Evolutionary conservation across 1,284 basidiomycete genomes (phyloP), one percentile per base, ranked within the genome.

Genomic region (Takashimella tepidaria): DNA sequence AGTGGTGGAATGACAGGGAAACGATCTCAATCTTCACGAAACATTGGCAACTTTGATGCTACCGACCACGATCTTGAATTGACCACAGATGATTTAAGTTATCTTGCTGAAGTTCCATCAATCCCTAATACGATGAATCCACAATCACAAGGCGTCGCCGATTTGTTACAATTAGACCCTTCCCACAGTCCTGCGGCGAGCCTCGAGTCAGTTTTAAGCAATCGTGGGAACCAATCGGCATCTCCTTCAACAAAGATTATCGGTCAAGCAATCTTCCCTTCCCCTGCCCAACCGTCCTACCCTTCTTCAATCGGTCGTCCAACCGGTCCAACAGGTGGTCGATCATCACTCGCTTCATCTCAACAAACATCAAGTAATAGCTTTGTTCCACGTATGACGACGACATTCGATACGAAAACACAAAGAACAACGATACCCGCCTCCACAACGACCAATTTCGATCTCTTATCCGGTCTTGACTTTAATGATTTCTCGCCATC

Each of bases 41-140:
- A 48, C 16, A 41, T 5, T 40, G 23, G 5, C 23, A 47, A 31
- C 19, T 21, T 0, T 24, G 20, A 11, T 22, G 45, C 21, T 27
- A 37, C 22, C 44, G 49, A 60, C 26, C 40, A 69, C 48, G 73
- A 74, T 41, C 53, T 76, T 11, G 68, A 74, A 54, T 60, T 77
- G 3, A 63, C 68, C 11, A 59, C 64, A 3, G 71, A 70, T 51
- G 74, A 75, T 50, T 74, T 77, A 41, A 66, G 68, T 0, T 77
- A 73, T 57, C 59, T 77, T 6, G 62, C 63, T 10, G 70, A 77
- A 45, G 71, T 77, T 0, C 74, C 74, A 1, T 66, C 73, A 2
- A 53, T 72, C 50, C 45, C 61, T 5, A 44, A 53, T 8, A 27
- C 40, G n/a, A 40, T 50, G n/a, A 61, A 50, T 5, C 54, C 52